A percentile compares a stretch with the other conserved stretches of the same genome.
Evolutionary conservation across 2,329 filamentous ascomycete species (phyloP).

Genomic region (Penicillium crustosum): DNA sequence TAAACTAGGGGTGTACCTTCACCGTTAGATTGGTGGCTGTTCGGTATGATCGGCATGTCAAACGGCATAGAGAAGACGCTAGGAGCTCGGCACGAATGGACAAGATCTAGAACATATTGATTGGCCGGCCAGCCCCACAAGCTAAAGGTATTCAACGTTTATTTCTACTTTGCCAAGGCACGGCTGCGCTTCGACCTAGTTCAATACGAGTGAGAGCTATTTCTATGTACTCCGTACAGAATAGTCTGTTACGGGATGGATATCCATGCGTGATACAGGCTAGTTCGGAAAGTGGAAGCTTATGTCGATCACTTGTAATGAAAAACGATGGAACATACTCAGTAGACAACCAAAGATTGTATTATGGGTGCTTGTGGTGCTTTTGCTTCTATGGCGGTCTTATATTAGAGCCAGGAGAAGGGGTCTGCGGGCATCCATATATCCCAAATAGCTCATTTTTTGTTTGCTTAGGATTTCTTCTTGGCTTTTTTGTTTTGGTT

Average conservation of each 20-base stretch:
- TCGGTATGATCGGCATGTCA: conserved; percentile 13
- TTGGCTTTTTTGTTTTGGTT: not conserved
- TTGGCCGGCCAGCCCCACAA: not conserved
- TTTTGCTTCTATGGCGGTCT: not conserved
- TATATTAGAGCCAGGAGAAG: conserved; percentile 2
- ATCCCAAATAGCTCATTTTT: not conserved
- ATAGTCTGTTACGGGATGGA: not conserved
- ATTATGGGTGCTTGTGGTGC: not conserved
- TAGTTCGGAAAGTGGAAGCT: not conserved
- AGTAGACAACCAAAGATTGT: not conserved
- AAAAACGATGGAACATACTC: not conserved
- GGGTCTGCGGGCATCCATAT: not conserved
- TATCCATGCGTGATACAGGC: not conserved
- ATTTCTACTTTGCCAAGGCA: not conserved
- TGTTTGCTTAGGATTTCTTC: not conserved
- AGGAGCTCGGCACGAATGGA: conserved; percentile 1
- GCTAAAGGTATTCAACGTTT: not conserved
- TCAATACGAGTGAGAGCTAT: conserved; percentile 5
- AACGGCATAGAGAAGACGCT: conserved; percentile 2
- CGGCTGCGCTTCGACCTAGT: not conserved
- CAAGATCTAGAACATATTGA: not conserved
- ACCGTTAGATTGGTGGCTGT: conserved; percentile 15
- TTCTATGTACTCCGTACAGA: not conserved
- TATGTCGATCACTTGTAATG: conserved; percentile 12
- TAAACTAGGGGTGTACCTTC: not conserved